These are phyloP conservation scores for Neurospora tetrasperma DNA, from an alignment of 495 filamentous ascomycete genomes.

Conservation along the genomic window DNA sequence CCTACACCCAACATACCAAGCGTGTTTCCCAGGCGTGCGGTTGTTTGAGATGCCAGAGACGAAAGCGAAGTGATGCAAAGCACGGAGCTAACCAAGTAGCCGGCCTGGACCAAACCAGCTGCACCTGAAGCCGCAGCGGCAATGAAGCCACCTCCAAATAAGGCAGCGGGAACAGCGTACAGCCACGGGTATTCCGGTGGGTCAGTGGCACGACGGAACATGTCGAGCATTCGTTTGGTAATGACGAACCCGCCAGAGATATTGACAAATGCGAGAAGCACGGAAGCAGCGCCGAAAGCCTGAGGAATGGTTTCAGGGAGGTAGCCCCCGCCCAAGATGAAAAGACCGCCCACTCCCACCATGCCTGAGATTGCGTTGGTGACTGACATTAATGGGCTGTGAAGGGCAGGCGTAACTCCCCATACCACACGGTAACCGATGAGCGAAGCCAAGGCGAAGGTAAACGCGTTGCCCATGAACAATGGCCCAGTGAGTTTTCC, in stretches of 20 bases:
- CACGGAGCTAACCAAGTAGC: constrained; percentile 68
- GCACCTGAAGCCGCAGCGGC: constrained; percentile 67
- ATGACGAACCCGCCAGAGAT: constrained; percentile 75
- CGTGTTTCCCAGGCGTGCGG: constrained; percentile 68
- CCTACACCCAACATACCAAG: constrained; percentile 71
- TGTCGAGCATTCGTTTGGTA: constrained; percentile 83
- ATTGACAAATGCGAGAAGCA: constrained; percentile 73
- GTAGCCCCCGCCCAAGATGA: constrained; percentile 69
- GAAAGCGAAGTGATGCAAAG: constrained; percentile 68
- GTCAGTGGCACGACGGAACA: constrained; percentile 74
- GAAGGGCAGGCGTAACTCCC: constrained; percentile 65
- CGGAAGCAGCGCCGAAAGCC: constrained; percentile 61
- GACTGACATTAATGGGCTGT: constrained; percentile 76
- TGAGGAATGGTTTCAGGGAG: constrained; percentile 68
- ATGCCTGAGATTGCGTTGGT: constrained; percentile 82
- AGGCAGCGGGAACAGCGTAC: constrained; percentile 58
- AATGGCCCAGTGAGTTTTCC: constrained; percentile 67
- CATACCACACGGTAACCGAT: constrained; percentile 76
- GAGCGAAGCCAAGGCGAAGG: constrained; percentile 64
- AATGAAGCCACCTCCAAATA: constrained; percentile 69
- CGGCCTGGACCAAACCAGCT: constrained; percentile 69
- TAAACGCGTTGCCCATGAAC: constrained; percentile 76
- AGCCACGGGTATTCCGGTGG: constrained; percentile 77
- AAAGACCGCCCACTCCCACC: constrained; percentile 74
- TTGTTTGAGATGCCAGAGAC: constrained; percentile 62